Percentiles rank a stretch among this genome's conserved stretches.
Conservation (phyloP, 2,329 filamentous ascomycete species). For the Aureobasidium mangrovei region DNA sequence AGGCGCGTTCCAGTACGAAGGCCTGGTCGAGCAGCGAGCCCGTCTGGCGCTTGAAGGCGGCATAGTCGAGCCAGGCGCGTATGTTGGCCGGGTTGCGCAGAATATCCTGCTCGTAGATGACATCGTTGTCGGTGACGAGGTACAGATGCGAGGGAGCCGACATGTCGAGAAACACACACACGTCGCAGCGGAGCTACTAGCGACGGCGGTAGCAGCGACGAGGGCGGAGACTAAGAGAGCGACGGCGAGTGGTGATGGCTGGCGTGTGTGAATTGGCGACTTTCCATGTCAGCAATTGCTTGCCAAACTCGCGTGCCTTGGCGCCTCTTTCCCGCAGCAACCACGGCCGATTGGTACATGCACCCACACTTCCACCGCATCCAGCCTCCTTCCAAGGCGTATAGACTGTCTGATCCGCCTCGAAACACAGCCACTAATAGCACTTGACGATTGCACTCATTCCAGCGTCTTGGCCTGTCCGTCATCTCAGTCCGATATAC, state of each 20-base stretch:
- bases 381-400: too few relatives aligned
- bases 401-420: too few relatives aligned
- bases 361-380: too few relatives aligned
- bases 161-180: constrained; percentile 16
- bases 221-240: neutral
- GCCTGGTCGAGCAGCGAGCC: constrained; percentile 80
- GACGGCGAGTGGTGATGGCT: neutral
- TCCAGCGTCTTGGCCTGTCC: too few relatives aligned
- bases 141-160: constrained; percentile 26
- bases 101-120: constrained; percentile 93
- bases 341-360: neutral
- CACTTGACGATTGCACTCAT: too few relatives aligned
- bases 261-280: neutral
- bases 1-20: constrained; percentile 81
- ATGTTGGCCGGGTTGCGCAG: constrained; percentile 74
- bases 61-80: constrained; percentile 92
- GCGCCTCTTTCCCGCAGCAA: constrained; percentile 5
- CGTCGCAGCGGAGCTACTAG: neutral
- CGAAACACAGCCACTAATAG: too few relatives aligned
- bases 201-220: constrained; percentile 3
- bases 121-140: constrained; percentile 71
- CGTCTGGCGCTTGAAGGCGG: constrained; percentile 81
- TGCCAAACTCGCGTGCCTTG: constrained; percentile 8
- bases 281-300: neutral
- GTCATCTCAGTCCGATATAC: too few relatives aligned